Evolutionary conservation across 768 basidiomycete species (phyloP), one percentile per base, ranked within the genome.

Genomic region (Collybia sp.): DNA sequence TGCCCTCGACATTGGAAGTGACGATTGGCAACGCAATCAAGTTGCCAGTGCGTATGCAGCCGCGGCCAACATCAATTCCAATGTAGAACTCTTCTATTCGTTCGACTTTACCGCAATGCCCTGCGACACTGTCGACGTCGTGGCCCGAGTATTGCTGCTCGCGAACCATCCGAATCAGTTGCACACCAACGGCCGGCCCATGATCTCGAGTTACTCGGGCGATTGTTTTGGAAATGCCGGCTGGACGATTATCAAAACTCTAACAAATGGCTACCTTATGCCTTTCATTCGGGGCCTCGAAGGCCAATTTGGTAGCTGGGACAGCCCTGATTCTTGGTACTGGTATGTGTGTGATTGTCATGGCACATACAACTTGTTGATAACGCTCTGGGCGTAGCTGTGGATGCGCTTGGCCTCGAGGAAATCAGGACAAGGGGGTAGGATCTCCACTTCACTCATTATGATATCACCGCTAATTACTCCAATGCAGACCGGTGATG

Each of bases 401-500:
- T 79, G 79, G 81, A 58, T 75, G 77, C 58, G 80, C 77, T 5
- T 84, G 80, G 80, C 80, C 81, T 1, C 68, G 75, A 50, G 69
- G 74, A 0, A 59, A 74, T 47, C 53, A 56, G 12, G 63, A 66
- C 5, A 73, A 76, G 54, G 71, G 62, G 34, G 76, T 73, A 45
- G 46, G 68, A 57, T 17, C 25, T 44, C 25, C 30, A 34, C 18
- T 20, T 35, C 20, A 38, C 31, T 41, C 6, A 33, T 32, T 11
- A 5, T 11, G 2, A 5, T 1, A n/a, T 45, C n/a, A 30, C 15
- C 34, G 17, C 36, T 53, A 43, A 51, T 30, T 47, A 8, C 47
- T 49, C 30, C 32, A 41, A 38, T 52, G 17, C 48, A 79, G 68
- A 69, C 67, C 2, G 61, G 51, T 38, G 76, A 76, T 45, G 74